These are phyloP conservation scores for Pythium guiyangense DNA, from an alignment of 352 stramenopile genomes.

Conservation along the genomic window DNA sequence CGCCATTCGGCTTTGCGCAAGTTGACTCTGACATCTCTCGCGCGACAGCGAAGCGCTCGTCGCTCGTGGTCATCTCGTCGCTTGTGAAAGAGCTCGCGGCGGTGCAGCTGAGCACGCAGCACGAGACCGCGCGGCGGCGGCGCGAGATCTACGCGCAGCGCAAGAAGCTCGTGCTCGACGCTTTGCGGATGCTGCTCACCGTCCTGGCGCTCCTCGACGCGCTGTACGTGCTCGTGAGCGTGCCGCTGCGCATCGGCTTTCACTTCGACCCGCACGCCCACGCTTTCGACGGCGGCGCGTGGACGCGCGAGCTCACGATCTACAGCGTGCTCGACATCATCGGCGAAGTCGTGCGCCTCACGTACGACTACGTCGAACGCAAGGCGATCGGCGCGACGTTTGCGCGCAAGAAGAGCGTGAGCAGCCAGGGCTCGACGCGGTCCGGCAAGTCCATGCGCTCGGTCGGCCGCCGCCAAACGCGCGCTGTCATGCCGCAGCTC, in stretches of 20 bases:
- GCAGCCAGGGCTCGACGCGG: neutral
- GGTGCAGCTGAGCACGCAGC: conserved; percentile 2
- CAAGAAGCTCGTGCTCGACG: neutral
- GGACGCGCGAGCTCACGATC: conserved; percentile 19
- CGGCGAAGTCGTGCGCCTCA: conserved; percentile 20
- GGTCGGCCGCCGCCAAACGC: neutral
- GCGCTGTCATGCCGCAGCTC: conserved; percentile 7
- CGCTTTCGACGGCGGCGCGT: conserved; percentile 7
- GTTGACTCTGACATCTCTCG: conserved; percentile 4
- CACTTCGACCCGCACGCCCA: conserved; percentile 32
- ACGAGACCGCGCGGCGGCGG: conserved; percentile 1
- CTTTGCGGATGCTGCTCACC: conserved; percentile 1
- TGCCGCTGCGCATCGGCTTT: conserved; percentile 37
- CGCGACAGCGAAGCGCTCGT: conserved; percentile 8
- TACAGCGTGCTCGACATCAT: conserved; percentile 27
- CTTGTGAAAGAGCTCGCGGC: conserved; percentile 5
- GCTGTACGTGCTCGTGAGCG: conserved; percentile 31
- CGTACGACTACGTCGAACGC: conserved; percentile 8
- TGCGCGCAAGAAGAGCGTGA: neutral
- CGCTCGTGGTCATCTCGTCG: neutral
- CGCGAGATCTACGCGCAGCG: conserved; percentile 2
- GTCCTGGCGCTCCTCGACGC: conserved; percentile 28
- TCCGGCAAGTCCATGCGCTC: neutral
- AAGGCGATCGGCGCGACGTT: conserved; percentile 5
- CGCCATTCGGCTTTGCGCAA: conserved; percentile 13